Percentiles rank a stretch among this genome's conserved stretches.
Conservation (phyloP, 2,329 filamentous ascomycete species). For the Xylaria multiplex region DNA sequence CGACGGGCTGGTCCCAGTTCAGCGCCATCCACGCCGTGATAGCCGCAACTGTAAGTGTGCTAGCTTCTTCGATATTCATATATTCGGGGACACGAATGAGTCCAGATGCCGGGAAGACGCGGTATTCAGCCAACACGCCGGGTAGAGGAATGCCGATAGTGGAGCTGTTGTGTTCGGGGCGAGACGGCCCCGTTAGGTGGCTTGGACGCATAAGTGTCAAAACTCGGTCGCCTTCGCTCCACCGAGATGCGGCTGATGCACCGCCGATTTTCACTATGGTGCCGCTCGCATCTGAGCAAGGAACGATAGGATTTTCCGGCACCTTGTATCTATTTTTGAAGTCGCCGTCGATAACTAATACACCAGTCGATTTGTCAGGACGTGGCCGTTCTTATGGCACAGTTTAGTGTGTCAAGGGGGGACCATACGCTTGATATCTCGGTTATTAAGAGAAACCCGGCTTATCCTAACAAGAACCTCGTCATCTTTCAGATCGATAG, state of each 20-base stretch:
- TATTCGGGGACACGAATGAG: slow-evolving; percentile 5
- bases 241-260: background rate
- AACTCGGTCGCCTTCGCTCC: slow-evolving; percentile 18
- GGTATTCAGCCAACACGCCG: slow-evolving; percentile 8
- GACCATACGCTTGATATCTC: slow-evolving; percentile 11
- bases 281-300: slow-evolving; percentile 23
- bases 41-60: slow-evolving; percentile 16
- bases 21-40: slow-evolving; percentile 23
- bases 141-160: slow-evolving; percentile 17
- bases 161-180: slow-evolving; percentile 3
- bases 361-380: background rate
- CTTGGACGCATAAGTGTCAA: slow-evolving; percentile 15
- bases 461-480: slow-evolving; percentile 23
- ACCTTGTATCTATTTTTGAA: slow-evolving; percentile 15
- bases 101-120: slow-evolving; percentile 13
- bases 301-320: background rate
- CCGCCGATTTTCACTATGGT: background rate
- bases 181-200: slow-evolving; percentile 11
- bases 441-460: slow-evolving; percentile 15
- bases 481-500: slow-evolving; percentile 5
- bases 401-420: background rate
- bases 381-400: background rate
- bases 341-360: slow-evolving; percentile 11
- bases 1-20: slow-evolving; percentile 22
- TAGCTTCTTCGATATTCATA: slow-evolving; percentile 16